phyloP scores from a whole-genome alignment of 805 yeast species.

The Teunomyces atbi region DNA sequence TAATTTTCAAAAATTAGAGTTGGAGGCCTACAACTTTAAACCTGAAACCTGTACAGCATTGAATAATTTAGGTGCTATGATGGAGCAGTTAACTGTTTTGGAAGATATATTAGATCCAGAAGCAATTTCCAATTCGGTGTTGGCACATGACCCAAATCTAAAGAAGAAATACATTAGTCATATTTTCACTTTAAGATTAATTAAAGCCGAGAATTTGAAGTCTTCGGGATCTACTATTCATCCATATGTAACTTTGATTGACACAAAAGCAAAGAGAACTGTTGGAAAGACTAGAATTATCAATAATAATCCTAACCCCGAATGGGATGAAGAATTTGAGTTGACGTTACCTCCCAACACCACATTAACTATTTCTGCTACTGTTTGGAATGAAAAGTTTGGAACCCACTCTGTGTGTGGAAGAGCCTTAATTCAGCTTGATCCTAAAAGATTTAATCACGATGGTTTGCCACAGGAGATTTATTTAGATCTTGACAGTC shows the following conservation, averaged over 20 bases:
- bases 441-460: constrained; percentile 60
- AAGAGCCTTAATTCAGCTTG: constrained; percentile 55
- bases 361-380: constrained; percentile 50
- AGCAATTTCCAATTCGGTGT: constrained; percentile 42
- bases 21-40: constrained; percentile 52
- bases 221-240: constrained; percentile 39
- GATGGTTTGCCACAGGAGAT: constrained; percentile 67
- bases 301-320: constrained; percentile 62
- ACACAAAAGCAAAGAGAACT: constrained; percentile 50
- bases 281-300: constrained; percentile 71
- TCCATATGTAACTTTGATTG: constrained; percentile 63
- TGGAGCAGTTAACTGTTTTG: constrained; percentile 46
- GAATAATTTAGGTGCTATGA: constrained; percentile 59
- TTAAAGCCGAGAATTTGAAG: constrained; percentile 61
- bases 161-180: constrained; percentile 41
- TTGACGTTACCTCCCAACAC: constrained; percentile 37
- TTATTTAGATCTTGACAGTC: constrained; percentile 58
- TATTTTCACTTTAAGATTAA: constrained; percentile 61
- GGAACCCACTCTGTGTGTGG: constrained; percentile 67
- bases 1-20: constrained; percentile 29
- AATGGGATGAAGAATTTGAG: constrained; percentile 89
- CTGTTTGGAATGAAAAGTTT: constrained; percentile 67
- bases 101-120: constrained; percentile 64
- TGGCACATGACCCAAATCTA: constrained; percentile 30
- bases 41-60: constrained; percentile 71